Percentiles rank a stretch among this genome's conserved stretches.
phyloP scores from a whole-genome alignment of 2,329 filamentous ascomycete species.

The Phoma sp. region DNA sequence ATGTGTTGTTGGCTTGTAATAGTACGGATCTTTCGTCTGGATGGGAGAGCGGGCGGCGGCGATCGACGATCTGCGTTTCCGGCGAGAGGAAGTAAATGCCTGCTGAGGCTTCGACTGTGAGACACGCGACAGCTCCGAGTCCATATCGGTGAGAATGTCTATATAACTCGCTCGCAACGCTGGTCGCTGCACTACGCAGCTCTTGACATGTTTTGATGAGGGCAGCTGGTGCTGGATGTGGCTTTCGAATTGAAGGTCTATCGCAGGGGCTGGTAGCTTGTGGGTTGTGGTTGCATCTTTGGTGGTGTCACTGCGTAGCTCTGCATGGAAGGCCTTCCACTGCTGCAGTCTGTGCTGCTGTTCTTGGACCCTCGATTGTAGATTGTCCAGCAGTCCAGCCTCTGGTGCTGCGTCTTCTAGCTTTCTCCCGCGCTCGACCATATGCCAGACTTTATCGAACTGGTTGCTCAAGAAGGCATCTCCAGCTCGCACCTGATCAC shows the following conservation, averaged over 20 bases:
- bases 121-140: slow-evolving; percentile 32
- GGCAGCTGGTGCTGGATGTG: slow-evolving; percentile 42
- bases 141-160: slow-evolving; percentile 41
- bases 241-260: slow-evolving; percentile 40
- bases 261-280: slow-evolving; percentile 12
- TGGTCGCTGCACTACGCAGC: slow-evolving; percentile 11
- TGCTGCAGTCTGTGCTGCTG: slow-evolving; percentile 73
- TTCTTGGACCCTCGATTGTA: slow-evolving; percentile 70
- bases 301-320: slow-evolving; percentile 25
- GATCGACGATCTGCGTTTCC: slow-evolving; percentile 31
- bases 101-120: slow-evolving; percentile 26
- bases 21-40: slow-evolving; percentile 27
- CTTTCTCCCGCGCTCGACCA: slow-evolving; percentile 66
- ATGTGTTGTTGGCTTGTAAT: slow-evolving; percentile 20
- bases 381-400: slow-evolving; percentile 68
- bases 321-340: slow-evolving; percentile 74
- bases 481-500: slow-evolving; percentile 63
- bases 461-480: slow-evolving; percentile 70
- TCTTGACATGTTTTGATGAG: slow-evolving; percentile 16
- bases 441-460: slow-evolving; percentile 75
- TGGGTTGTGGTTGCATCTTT: neutral
- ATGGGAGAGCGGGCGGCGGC: slow-evolving; percentile 25
- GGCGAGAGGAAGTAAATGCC: slow-evolving; percentile 16
- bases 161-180: slow-evolving; percentile 28
- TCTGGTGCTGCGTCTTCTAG: slow-evolving; percentile 61